phyloP scores from a whole-genome alignment of 768 basidiomycete species.

The Lentinula aciculospora region DNA sequence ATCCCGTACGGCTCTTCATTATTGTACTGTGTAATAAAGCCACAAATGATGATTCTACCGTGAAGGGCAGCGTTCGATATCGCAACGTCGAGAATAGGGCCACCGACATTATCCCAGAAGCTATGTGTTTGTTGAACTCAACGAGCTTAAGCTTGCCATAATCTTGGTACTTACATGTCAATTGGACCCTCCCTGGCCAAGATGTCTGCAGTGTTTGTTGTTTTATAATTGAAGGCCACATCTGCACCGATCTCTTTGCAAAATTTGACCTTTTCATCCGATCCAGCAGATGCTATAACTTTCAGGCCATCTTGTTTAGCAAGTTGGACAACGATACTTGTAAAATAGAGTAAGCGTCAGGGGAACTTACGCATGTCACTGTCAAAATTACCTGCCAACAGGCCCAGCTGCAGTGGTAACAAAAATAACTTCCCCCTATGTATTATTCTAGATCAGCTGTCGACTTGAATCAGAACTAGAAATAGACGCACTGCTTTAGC shows the following conservation, averaged over 20 bases:
- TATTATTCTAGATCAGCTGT: not conserved
- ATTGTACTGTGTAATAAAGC: conserved; percentile 4
- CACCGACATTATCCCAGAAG: conserved; percentile 59
- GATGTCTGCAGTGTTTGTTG: conserved; percentile 40
- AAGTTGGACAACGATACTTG: conserved; percentile 36
- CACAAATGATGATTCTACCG: conserved; percentile 41
- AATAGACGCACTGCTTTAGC: conserved; percentile 15
- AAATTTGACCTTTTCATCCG: conserved; percentile 65
- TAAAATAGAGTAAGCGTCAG: not conserved
- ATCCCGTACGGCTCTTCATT: not conserved
- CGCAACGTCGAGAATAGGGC: conserved; percentile 54
- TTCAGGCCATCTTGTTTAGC: conserved; percentile 48
- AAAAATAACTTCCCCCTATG: conserved; percentile 44
- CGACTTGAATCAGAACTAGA: not conserved
- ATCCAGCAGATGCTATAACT: conserved; percentile 68
- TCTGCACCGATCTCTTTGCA: conserved; percentile 58
- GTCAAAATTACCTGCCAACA: conserved; percentile 39
- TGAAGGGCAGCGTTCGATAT: conserved; percentile 34
- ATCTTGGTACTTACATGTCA: conserved; percentile 30
- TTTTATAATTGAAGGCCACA: conserved; percentile 74
- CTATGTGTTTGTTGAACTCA: conserved; percentile 14
- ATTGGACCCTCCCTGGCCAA: conserved; percentile 50
- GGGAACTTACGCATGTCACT: not conserved
- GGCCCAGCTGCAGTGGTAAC: conserved; percentile 39
- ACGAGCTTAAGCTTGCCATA: too few species aligned